A percentile compares a stretch with the other conserved stretches of the same genome.
Conservation (phyloP, 2,329 filamentous ascomycete genomes). For the Monosporascus sp. region DNA sequence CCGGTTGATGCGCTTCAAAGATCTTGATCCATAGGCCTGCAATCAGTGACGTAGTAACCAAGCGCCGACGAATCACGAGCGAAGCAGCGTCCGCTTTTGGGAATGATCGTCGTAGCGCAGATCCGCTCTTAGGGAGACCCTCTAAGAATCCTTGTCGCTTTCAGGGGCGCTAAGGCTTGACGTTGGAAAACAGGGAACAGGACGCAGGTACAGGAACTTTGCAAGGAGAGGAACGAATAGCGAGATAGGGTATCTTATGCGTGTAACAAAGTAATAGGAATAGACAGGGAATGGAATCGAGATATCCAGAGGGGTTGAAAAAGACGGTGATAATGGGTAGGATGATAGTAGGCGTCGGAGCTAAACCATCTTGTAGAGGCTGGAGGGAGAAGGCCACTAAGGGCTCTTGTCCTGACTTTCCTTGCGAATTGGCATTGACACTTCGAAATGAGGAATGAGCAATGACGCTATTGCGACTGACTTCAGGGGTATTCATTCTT, state of each 20-base stretch:
- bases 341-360: background rate
- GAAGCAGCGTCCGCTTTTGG: background rate
- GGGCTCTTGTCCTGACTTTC: background rate
- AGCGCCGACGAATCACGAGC: background rate
- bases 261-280: background rate
- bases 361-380: background rate
- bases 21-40: background rate
- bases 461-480: slow-evolving; percentile 17
- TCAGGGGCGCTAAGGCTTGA: background rate
- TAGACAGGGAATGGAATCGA: background rate
- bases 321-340: background rate
- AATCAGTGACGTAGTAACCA: background rate
- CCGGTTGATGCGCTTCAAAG: background rate
- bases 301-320: background rate
- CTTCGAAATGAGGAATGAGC: slow-evolving; percentile 9
- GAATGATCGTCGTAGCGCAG: background rate
- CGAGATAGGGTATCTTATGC: background rate
- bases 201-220: background rate
- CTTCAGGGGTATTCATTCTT: too few species aligned
- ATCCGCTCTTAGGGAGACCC: background rate
- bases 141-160: background rate
- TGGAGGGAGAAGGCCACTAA: background rate
- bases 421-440: background rate
- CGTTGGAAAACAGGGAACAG: background rate
- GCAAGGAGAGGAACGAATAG: background rate